Percentiles rank a stretch among this genome's conserved stretches.
Conservation (phyloP, 164 flowering plant genomes). For the Piper betle region DNA sequence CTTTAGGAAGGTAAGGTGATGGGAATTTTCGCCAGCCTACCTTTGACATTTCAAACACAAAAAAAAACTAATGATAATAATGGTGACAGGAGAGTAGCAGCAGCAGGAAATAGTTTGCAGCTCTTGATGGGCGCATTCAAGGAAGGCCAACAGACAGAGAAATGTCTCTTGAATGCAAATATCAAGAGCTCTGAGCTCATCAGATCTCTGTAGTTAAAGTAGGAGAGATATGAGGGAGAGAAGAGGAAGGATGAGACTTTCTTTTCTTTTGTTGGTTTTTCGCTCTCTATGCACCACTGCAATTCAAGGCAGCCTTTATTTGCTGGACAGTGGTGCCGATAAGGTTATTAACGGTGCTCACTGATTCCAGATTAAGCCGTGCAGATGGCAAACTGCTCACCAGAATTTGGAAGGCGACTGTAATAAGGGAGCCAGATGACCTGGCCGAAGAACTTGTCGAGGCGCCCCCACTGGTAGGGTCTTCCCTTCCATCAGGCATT, state of each 20-base stretch:
- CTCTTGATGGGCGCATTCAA: conserved; percentile 48
- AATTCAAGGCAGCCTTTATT: conserved; percentile 47
- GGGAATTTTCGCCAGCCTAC: conserved; percentile 3
- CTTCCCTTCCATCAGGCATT: conserved; percentile 41
- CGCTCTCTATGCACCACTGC: conserved; percentile 5
- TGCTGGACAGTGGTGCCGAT: conserved; percentile 69
- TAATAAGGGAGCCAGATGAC: conserved; percentile 54
- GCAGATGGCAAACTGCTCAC: conserved; percentile 67
- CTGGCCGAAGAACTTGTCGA: conserved; percentile 14
- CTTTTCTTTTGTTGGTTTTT: conserved; percentile 26
- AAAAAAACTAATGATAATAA: conserved; percentile 10
- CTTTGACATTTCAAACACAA: neutral
- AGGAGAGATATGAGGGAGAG: conserved; percentile 4
- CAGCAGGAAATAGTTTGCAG: conserved; percentile 14
- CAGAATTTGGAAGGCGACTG: conserved; percentile 71
- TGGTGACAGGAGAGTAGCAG: conserved; percentile 12
- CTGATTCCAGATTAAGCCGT: conserved; percentile 58
- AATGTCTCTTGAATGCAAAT: conserved; percentile 18
- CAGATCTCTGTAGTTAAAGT: conserved; percentile 25
- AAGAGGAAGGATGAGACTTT: neutral
- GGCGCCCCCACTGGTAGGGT: conserved; percentile 10
- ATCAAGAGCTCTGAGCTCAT: conserved; percentile 17
- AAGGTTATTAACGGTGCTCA: conserved; percentile 60
- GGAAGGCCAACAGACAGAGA: conserved; percentile 26
- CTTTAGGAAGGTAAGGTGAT: conserved; percentile 9